Percentiles rank a stretch among this genome's conserved stretches.
These are phyloP conservation scores for Penicillium crystallinum DNA, from an alignment of 495 filamentous ascomycete genomes.

Conservation along the genomic window DNA sequence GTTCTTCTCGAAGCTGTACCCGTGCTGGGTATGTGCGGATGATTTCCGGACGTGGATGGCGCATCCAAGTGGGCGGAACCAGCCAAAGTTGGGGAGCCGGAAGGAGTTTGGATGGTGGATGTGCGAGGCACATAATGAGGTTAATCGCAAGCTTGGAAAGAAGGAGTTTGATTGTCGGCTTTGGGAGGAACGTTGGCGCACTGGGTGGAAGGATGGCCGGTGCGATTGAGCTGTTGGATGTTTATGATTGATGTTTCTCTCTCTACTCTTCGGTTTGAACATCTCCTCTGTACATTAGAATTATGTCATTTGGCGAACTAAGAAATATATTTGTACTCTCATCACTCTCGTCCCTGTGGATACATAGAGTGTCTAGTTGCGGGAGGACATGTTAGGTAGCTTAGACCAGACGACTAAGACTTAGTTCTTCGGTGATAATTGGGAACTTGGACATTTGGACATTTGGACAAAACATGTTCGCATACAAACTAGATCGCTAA, in stretches of 20 bases:
- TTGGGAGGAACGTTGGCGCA: constrained; percentile 94
- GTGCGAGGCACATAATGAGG: constrained; percentile 96
- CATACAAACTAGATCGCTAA: constrained; percentile 32
- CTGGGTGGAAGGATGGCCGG: constrained; percentile 84
- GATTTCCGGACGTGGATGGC: constrained; percentile 84
- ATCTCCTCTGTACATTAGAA: constrained; percentile 9
- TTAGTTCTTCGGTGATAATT: not conserved
- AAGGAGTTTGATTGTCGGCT: constrained; percentile 80
- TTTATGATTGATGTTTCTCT: not conserved
- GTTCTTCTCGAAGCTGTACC: constrained; percentile 79
- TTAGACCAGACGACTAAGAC: not conserved
- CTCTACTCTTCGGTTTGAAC: constrained; percentile 8
- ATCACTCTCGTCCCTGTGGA: not conserved
- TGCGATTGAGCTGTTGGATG: constrained; percentile 35
- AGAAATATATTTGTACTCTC: not conserved
- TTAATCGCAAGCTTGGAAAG: constrained; percentile 93
- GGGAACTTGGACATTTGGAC: not conserved
- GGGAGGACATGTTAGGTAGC: not conserved
- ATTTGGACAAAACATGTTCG: constrained; percentile 17
- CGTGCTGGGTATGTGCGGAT: constrained; percentile 91
- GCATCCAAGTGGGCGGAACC: constrained; percentile 52
- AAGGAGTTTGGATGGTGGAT: constrained; percentile 87
- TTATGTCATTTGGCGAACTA: constrained; percentile 1
- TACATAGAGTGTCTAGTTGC: too few species aligned
- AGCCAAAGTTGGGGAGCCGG: constrained; percentile 60